A percentile compares a stretch with the other conserved stretches of the same genome.
phyloP scores from a whole-genome alignment of 148 eudicot genomes.

The Nepenthes mirabilis region DNA sequence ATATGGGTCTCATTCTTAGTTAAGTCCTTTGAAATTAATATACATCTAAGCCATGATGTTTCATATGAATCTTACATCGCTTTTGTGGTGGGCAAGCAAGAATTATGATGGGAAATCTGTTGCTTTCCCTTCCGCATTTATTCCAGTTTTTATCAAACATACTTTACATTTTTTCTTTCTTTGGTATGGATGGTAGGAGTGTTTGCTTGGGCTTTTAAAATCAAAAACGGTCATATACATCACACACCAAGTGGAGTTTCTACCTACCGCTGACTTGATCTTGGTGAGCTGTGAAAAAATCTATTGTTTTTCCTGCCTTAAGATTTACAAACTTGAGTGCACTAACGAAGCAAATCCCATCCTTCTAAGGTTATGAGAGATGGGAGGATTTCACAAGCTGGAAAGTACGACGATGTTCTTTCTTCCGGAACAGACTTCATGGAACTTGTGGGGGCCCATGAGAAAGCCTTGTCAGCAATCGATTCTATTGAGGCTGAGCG shows the following conservation, averaged over 20 bases:
- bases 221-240: conserved; percentile 33
- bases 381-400: conserved; percentile 33
- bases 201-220: conserved; percentile 13
- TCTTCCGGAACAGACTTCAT: conserved; percentile 29
- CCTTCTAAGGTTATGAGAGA: conserved; percentile 37
- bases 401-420: conserved; percentile 40
- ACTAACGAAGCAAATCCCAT: neutral
- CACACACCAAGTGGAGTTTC: conserved; percentile 39
- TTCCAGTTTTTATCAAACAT: no score
- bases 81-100: no score
- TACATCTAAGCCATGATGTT: no score
- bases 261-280: conserved; percentile 49
- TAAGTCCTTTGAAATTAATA: neutral
- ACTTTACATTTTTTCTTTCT: neutral
- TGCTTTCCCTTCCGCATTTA: no score
- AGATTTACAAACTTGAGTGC: neutral
- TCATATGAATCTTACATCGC: no score
- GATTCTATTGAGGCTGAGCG: conserved; percentile 3
- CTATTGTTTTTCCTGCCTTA: neutral
- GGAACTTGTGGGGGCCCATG: conserved; percentile 39
- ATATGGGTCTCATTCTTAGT: neutral
- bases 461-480: conserved; percentile 27
- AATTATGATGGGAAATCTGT: no score
- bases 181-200: neutral
- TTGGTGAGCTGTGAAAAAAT: conserved; percentile 25